Base-by-base conservation (phyloP, 2,329 filamentous ascomycete genomes). In the Diaporthe sp. region DNA sequence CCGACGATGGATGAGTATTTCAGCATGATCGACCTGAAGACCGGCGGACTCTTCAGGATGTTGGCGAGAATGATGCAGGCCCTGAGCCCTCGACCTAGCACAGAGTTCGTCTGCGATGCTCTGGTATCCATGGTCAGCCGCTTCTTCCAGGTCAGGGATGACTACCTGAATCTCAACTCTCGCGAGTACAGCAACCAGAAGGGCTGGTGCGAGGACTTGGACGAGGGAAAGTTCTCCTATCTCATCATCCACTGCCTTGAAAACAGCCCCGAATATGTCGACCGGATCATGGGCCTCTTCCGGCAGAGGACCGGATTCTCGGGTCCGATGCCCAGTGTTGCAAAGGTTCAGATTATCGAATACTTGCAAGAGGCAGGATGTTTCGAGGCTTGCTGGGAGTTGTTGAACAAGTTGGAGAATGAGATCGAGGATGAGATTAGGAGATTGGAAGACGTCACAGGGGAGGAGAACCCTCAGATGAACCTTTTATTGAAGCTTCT, bases 1-100 rank as follows among this genome's bases (percentile, higher is more conserved):
- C 81, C 81, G 0, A 75, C 76, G 0, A 75, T 77, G 28, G 47
- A 75, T 0, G 78, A 81, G n/a, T 82, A 81, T 31, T 15, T 81
- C 4, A 58, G 74, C 17, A 81, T 82, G 81, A 73, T 81, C 0
- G 78, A 81, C 51, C 25, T 44, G 9, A 72, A 72, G 51, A 72
- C 70, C 20, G 70, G 70, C 39, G 70, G 51, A 9, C 37, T 72
- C 4, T 72, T 72, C 53, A 22, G 70, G 13, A 28, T 72, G 31
- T 10, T 60, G 37, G 51, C 47, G n/a, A 44, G 70, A 8, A 58
- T 72, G 70, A 72, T 72, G 70, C 44, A 58, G 51, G 31, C 34
- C 10, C 53, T 44, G 2, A 60, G 39, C 17, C 39, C 60, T 63
- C 39, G 25, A 10, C 25, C 60, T 7, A 47, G 39, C 5, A 63